A percentile compares a stretch with the other conserved stretches of the same genome.
These are phyloP conservation scores for Parastagonospora avenae DNA, from an alignment of 2,329 filamentous ascomycete species.

Conservation along the genomic window DNA sequence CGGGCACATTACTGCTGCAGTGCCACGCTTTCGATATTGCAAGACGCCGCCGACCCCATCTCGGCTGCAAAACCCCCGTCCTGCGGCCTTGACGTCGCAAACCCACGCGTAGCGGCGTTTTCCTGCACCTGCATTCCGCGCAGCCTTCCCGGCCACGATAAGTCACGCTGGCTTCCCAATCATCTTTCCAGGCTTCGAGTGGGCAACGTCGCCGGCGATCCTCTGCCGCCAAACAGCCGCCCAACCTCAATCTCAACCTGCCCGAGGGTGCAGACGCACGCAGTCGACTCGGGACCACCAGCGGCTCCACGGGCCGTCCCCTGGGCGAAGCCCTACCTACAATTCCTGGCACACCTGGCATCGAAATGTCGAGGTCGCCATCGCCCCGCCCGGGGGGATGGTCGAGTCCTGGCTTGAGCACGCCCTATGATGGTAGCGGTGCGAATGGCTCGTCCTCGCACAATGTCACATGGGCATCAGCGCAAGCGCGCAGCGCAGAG, in stretches of 20 bases:
- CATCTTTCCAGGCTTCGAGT: constrained; percentile 43
- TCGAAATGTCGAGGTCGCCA: constrained; percentile 81
- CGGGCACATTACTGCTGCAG: constrained; percentile 23
- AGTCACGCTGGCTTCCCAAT: constrained; percentile 48
- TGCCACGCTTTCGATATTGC: constrained; percentile 17
- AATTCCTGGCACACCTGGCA: constrained; percentile 45
- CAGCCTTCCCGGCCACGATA: constrained; percentile 26
- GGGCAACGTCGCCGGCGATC: constrained; percentile 49
- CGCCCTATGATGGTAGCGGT: constrained; percentile 67
- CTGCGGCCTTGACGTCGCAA: constrained; percentile 18
- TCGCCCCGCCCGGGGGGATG: constrained; percentile 87
- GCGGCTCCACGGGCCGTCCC: constrained; percentile 38
- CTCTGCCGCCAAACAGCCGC: constrained; percentile 44
- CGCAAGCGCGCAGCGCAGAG: constrained; percentile 76
- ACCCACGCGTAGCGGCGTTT: constrained; percentile 26
- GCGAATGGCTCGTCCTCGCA: constrained; percentile 54
- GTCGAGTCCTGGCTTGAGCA: constrained; percentile 80
- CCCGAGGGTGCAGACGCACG: constrained; percentile 30
- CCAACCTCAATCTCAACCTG: constrained; percentile 36
- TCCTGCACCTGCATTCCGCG: constrained; percentile 29
- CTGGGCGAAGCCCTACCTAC: constrained; percentile 42
- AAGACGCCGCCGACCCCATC: constrained; percentile 8
- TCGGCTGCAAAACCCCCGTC: constrained; percentile 13
- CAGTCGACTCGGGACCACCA: constrained; percentile 39
- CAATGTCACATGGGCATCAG: constrained; percentile 78